Evolutionary conservation across 495 filamentous ascomycete species (phyloP), one percentile per base, ranked within the genome.

Genomic region (Pyrenula massariospora): DNA sequence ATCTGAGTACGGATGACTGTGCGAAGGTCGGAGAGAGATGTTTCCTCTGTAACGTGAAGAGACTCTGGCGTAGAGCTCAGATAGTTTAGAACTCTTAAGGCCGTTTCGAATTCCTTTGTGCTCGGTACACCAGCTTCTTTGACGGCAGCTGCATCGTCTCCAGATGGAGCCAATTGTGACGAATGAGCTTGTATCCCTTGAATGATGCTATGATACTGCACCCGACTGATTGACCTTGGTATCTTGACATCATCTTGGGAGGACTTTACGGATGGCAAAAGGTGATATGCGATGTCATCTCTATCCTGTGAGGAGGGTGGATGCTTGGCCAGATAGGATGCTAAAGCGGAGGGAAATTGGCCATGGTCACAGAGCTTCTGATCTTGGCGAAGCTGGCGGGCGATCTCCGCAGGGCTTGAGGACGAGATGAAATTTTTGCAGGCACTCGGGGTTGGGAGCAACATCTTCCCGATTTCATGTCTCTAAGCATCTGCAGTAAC

Each of bases 61-160:
- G 57, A 54, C 3, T 48, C 49, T 1, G 53, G 55, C 2, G 61
- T 48, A 12, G 55, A 53, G 22, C 56, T 53, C 20, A 66, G 56
- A 54, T 64, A 67, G 1, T 62, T 57, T 11, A 71, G 53, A 1
- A 71, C 70, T 25, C 64, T 65, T 3, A 71, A 48, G 2, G 68
- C 58, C 1, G 66, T 57, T 20, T 63, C 58, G 24, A 66, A 60
- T 3, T 70, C 67, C 1, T 60, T 23, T 15, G 55, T 55, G 8
- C 64, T 62, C 0, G 70, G 70, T 2, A 59, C 52, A n/a, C 42
- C 53, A 10, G 50, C 50, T 19, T 12, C 57, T 5, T 56, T 54
- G 3, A 24, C 52, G 47, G 24, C 20, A 15, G 15, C 31, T 8
- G 31, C 31, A 42, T 42, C 31, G 31, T 42, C 31, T 42, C 31